These are phyloP conservation scores for Mucor ambiguus DNA, from an alignment of 371 early-diverging fungal genomes.

Conservation along the genomic window DNA sequence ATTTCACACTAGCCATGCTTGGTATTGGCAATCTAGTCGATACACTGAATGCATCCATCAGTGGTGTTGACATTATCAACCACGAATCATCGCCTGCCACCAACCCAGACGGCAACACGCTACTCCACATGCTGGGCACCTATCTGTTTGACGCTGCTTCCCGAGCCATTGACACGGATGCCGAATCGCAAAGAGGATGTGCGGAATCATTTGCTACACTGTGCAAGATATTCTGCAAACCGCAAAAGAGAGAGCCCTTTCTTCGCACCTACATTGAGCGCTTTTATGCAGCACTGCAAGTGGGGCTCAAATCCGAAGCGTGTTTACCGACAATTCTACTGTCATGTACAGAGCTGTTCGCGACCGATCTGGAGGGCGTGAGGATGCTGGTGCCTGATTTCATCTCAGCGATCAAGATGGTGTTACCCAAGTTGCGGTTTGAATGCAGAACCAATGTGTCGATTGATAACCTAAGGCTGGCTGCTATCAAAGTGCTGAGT, in stretches of 20 bases:
- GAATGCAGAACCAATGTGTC: constrained; percentile 40
- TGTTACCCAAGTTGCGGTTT: constrained; percentile 62
- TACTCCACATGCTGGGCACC: constrained; percentile 78
- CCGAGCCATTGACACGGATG: constrained; percentile 26
- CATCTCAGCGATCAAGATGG: constrained; percentile 65
- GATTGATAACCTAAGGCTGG: constrained; percentile 67
- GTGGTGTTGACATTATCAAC: constrained; percentile 4
- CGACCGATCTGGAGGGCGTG: constrained; percentile 69
- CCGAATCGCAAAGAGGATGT: constrained; percentile 59
- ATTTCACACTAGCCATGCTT: constrained; percentile 67
- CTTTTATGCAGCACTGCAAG: constrained; percentile 69
- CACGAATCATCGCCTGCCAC: neutral
- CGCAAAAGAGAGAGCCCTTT: constrained; percentile 61
- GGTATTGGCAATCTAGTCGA: constrained; percentile 71
- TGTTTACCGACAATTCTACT: constrained; percentile 70
- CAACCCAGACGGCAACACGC: constrained; percentile 75
- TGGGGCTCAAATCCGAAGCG: constrained; percentile 61
- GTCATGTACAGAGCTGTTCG: constrained; percentile 66
- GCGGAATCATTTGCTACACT: constrained; percentile 73
- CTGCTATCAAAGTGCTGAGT: constrained; percentile 67
- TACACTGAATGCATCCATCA: constrained; percentile 39
- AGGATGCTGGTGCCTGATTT: constrained; percentile 76
- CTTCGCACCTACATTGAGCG: constrained; percentile 67
- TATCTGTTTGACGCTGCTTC: constrained; percentile 75
- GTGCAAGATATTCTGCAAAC: constrained; percentile 72